These are phyloP conservation scores for Cyberlindnera meyerae DNA, from an alignment of 805 yeast species.

Conservation along the genomic window DNA sequence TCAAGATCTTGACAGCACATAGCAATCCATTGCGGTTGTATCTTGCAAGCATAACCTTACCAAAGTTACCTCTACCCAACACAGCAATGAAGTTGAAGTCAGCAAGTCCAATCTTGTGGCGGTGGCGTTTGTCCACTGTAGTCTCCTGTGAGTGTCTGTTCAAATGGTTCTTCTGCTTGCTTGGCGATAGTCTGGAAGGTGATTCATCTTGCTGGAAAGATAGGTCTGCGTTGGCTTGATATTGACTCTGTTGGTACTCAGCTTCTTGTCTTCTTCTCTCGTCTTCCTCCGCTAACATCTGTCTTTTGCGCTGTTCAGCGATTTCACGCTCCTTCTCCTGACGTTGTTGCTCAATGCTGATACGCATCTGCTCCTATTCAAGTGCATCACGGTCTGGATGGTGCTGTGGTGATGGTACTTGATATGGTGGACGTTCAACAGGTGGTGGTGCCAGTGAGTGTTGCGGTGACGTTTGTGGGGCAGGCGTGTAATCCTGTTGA, in stretches of 20 bases:
- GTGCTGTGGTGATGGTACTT: not conserved
- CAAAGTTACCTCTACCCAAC: conserved; percentile 96
- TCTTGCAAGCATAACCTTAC: conserved; percentile 96
- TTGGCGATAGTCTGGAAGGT: too few relatives aligned
- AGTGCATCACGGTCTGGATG: not conserved
- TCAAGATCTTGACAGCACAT: conserved; percentile 94
- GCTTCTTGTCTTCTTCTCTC: conserved; percentile 7
- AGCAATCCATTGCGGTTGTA: conserved; percentile 74
- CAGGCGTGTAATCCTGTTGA: conserved; percentile 8
- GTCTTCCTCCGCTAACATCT: conserved; percentile 5
- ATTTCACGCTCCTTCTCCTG: conserved; percentile 3
- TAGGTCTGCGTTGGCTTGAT: conserved; percentile 10
- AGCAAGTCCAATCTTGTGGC: conserved; percentile 83
- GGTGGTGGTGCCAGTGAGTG: conserved; percentile 13
- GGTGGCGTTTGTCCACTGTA: conserved; percentile 30
- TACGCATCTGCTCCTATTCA: conserved; percentile 2
- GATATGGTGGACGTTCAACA: conserved; percentile 4
- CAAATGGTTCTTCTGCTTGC: conserved; percentile 11
- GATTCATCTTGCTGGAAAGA: too few relatives aligned
- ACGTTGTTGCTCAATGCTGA: conserved; percentile 1
- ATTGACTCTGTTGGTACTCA: not conserved
- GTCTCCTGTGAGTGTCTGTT: conserved; percentile 6
- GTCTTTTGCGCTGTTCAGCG: conserved; percentile 14
- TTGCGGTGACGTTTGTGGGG: conserved; percentile 7
- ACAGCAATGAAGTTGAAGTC: conserved; percentile 77